Evolutionary conservation across 2,329 filamentous ascomycete genomes (phyloP), one percentile per base, ranked within the genome.

Genomic region (Mycogone perniciosa): DNA sequence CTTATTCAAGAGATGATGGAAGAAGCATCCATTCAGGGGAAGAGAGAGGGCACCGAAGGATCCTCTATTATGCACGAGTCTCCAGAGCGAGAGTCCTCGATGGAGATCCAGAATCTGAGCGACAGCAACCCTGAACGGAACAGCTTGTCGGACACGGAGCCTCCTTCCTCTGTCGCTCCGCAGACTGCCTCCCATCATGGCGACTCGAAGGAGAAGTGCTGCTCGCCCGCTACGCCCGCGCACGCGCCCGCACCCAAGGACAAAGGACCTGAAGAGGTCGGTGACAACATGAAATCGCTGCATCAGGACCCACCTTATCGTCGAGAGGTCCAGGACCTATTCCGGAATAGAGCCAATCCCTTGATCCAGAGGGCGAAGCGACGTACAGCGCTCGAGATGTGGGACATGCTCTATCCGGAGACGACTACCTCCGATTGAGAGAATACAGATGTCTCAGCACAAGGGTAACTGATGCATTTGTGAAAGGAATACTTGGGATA

Each of bases 301-400:
- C 7, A 13, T 13, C 4, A 44, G 38, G 37, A 48, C 11, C 48
- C 56, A 13, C 46, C 46, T 0, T 62, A 63, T 42, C 51, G 56
- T 29, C 47, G 44, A 4, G 31, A 10, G 2, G 59, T 65, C 13
- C 37, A 57, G 11, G 26, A 47, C 2, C 37, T 66, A 5, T 62
- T 64, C 38, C 34, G 29, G n/a, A 43, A 42, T 10, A 54, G 38
- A 5, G 44, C 42, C 6, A 60, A 62, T 41, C 50, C 54, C 1
- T 60, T 58, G 57, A 40, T 65, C 31, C 59, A 56, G 8, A 41
- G 49, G 13, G 7, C 11, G n/a, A 13, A n/a, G 6, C 59, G 60
- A 11, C 56, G 31, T 6, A 61, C 55, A 7, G 61, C 63, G 9
- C 48, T 67, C 7, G 61, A 64, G 9, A 56, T 61, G 53, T 67